Conservation (phyloP, 208 protist genomes). For the Trypanosoma vivax region DNA sequence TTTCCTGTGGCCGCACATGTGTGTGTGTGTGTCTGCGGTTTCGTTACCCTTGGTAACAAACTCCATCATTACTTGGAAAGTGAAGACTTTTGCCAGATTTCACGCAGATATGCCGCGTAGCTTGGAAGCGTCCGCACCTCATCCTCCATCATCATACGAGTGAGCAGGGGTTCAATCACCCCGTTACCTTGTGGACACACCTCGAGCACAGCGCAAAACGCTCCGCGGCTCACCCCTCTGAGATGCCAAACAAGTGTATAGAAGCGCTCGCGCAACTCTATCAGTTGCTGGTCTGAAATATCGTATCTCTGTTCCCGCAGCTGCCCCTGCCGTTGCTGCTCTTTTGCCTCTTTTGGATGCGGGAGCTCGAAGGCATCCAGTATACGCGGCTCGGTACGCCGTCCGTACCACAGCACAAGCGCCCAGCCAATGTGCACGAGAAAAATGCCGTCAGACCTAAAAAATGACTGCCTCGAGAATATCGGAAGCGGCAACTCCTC, state of each 20-base stretch:
- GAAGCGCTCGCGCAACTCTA: conserved; percentile 43
- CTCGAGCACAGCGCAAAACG: conserved; percentile 36
- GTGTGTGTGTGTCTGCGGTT: too few species aligned
- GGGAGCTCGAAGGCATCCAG: conserved; percentile 39
- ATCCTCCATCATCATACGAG: conserved; percentile 67
- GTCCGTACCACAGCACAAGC: conserved; percentile 76
- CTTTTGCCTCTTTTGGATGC: conserved; percentile 13
- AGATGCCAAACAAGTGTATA: conserved; percentile 46
- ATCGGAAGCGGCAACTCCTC: conserved; percentile 46
- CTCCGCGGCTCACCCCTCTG: conserved; percentile 20
- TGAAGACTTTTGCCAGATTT: conserved; percentile 44
- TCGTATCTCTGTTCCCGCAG: conserved; percentile 3
- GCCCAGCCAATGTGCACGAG: conserved; percentile 49
- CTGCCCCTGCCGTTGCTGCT: conserved; percentile 5
- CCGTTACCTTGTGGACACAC: conserved; percentile 45
- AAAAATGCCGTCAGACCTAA: conserved; percentile 51
- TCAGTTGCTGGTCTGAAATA: conserved; percentile 43
- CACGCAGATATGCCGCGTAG: conserved; percentile 61
- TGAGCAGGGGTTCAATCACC: conserved; percentile 54
- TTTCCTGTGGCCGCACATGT: too few species aligned
- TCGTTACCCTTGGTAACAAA: too few species aligned
- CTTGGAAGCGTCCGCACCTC: conserved; percentile 40
- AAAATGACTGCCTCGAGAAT: conserved; percentile 48
- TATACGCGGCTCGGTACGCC: conserved; percentile 30
- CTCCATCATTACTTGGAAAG: conserved; percentile 2